Base-by-base conservation (phyloP, 257 asterid genomes). In the Ligustrum vulgare region DNA sequence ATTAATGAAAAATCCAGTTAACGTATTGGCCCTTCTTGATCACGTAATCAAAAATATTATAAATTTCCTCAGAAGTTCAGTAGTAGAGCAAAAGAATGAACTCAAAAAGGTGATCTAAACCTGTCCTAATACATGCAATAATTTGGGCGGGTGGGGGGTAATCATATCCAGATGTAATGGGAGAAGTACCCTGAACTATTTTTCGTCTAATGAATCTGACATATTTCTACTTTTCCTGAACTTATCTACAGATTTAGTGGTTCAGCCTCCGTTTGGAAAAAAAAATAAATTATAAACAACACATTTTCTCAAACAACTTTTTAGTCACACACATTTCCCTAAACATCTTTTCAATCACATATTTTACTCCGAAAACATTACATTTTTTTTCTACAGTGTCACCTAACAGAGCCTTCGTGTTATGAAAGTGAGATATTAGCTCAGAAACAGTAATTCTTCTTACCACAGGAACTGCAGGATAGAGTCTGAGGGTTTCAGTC, bases 381-480 rank as follows among this genome's bases (percentile, higher is more conserved):
- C n/a, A n/a, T n/a, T n/a, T n/a, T n/a, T n/a, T n/a, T n/a, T n/a
- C n/a, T n/a, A n/a, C n/a, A n/a, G n/a, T n/a, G n/a, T n/a, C n/a
- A n/a, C n/a, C n/a, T n/a, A n/a, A n/a, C n/a, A n/a, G n/a, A n/a
- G n/a, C n/a, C n/a, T 51, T 51, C 8, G 1, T 16, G n/a, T 51
- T 51, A 6, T 16, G 22, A 9, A 51, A 51, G 23, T 51, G 23
- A 51, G 62, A n/a, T 51, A 18, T 51, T 25, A 60, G 13, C 16
- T 34, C 60, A 15, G 4, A 2, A 18, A 15, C 0, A 23, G 0
- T 31, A 66, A 39, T 15, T 76, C 13, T 25, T 77, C 13, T 69
- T 87, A 89, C 94, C 90, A 87, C 91, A 12, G 94, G 91, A 72
- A 89, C 90, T 8, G 87, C 86, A 77, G 91, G 94, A 77, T 83